Conservation (phyloP, 371 early-diverging fungal genomes). For the Mucor saturninus region DNA sequence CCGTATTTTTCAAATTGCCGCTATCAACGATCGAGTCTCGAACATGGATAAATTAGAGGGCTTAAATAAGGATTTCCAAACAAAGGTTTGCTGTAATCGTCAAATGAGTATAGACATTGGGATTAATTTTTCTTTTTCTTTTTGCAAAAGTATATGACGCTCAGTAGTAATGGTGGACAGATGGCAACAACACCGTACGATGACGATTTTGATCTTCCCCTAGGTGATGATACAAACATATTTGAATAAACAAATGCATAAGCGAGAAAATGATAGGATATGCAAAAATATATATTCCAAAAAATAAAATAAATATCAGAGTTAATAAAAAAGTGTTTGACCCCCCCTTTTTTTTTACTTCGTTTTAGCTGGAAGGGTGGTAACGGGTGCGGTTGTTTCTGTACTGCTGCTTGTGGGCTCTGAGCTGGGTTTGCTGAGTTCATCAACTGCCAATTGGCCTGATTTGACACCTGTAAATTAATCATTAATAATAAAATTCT, state of each 20-base stretch:
- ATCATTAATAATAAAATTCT: neutral
- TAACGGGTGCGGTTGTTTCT: neutral
- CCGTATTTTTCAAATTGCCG: conserved; percentile 51
- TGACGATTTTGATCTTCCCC: conserved; percentile 45
- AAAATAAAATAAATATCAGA: neutral
- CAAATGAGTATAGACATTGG: neutral
- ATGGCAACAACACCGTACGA: conserved; percentile 34
- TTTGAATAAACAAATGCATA: conserved; percentile 16
- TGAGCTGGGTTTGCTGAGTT: conserved; percentile 23
- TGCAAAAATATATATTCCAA: neutral
- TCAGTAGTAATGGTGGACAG: conserved; percentile 37
- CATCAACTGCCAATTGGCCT: conserved; percentile 47
- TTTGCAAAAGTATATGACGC: conserved; percentile 43
- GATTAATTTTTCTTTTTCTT: neutral
- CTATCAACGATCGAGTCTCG: conserved; percentile 41
- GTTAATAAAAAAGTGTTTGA: no score
- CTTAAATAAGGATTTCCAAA: conserved; percentile 58
- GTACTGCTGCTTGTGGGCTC: neutral
- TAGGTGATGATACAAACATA: conserved; percentile 40
- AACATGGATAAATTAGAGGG: conserved; percentile 55
- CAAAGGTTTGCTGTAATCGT: conserved; percentile 36
- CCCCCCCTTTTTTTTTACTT: neutral
- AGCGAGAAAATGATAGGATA: neutral
- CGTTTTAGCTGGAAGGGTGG: neutral
- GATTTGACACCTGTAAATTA: conserved; percentile 32